phyloP scores from a whole-genome alignment of 2,329 filamentous ascomycete species.

The Thyridium curvatum region DNA sequence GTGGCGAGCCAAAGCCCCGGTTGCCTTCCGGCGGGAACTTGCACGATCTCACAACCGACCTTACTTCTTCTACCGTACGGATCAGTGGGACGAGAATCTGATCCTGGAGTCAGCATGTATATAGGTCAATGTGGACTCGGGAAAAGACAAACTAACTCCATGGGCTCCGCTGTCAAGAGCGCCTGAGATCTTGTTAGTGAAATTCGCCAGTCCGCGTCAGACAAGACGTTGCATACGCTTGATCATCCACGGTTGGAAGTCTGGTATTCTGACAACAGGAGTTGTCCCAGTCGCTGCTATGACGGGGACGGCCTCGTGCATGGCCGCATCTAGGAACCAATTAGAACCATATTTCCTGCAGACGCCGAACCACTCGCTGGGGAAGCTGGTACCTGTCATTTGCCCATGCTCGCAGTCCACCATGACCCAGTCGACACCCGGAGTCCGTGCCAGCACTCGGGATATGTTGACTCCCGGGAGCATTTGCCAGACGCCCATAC shows the following conservation, averaged over 20 bases:
- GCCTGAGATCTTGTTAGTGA: slow-evolving; percentile 27
- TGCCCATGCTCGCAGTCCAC: slow-evolving; percentile 54
- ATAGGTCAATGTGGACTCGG: too few species aligned
- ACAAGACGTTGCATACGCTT: slow-evolving; percentile 35
- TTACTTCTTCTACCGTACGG: slow-evolving; percentile 46
- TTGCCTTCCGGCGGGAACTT: slow-evolving; percentile 51
- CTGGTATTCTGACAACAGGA: slow-evolving; percentile 51
- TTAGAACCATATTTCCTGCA: slow-evolving; percentile 1
- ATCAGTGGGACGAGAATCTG: slow-evolving; percentile 46
- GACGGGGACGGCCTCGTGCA: slow-evolving; percentile 52
- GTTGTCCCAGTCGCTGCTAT: slow-evolving; percentile 49
- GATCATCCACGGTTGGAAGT: slow-evolving; percentile 49
- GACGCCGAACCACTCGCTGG: too few species aligned
- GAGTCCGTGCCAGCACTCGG: slow-evolving; percentile 49
- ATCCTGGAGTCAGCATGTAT: neutral
- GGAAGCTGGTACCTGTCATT: slow-evolving; percentile 38
- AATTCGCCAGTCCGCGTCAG: slow-evolving; percentile 5
- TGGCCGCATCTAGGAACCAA: slow-evolving; percentile 35
- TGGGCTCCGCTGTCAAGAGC: slow-evolving; percentile 53
- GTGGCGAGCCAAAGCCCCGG: slow-evolving; percentile 50
- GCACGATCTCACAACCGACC: slow-evolving; percentile 39
- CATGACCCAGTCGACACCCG: slow-evolving; percentile 61
- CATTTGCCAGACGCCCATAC: slow-evolving; percentile 59
- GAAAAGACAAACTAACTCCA: slow-evolving; percentile 32
- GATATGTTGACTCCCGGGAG: slow-evolving; percentile 55